Percentiles rank a stretch among this genome's conserved stretches.
These are phyloP conservation scores for Tuctoria greenei DNA, from an alignment of 176 grass and related monocot species.

Conservation along the genomic window DNA sequence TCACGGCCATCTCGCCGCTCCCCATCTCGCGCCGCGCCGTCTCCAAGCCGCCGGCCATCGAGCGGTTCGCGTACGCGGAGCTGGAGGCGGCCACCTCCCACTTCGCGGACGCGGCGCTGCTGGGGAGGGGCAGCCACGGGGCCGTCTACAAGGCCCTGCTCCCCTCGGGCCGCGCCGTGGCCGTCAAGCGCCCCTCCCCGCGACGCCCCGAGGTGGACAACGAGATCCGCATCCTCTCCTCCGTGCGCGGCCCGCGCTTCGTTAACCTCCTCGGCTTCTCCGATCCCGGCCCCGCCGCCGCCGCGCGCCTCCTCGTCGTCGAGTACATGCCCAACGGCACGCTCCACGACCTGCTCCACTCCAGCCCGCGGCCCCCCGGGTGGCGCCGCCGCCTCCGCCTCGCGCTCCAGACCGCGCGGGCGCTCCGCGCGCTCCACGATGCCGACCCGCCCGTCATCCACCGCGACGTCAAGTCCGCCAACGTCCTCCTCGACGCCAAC, in stretches of 20 bases:
- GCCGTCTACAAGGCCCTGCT: constrained; percentile 92
- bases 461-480: constrained; percentile 59
- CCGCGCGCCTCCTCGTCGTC: too few relatives aligned
- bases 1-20: constrained; percentile 61
- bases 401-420: constrained; percentile 77
- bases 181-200: constrained; percentile 90
- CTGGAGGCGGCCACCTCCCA: constrained; percentile 72
- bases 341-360: constrained; percentile 89
- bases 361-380: constrained; percentile 52
- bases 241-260: constrained; percentile 64
- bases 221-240: constrained; percentile 90
- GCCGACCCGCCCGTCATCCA: constrained; percentile 66
- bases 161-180: constrained; percentile 61
- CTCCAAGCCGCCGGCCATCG: constrained; percentile 1
- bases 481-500: constrained; percentile 68
- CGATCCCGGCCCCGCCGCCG: too few relatives aligned
- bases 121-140: constrained; percentile 90
- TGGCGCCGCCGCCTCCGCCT: constrained; percentile 81
- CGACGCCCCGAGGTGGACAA: constrained; percentile 95
- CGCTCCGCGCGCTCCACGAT: constrained; percentile 75
- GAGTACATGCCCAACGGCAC: constrained; percentile 98
- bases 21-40: constrained; percentile 26
- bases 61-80: constrained; percentile 77
- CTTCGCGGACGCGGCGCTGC: constrained; percentile 72
- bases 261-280: constrained; percentile 94